These are phyloP conservation scores for Hypoxylon sp. DNA, from an alignment of 2,329 filamentous ascomycete genomes.

Conservation along the genomic window DNA sequence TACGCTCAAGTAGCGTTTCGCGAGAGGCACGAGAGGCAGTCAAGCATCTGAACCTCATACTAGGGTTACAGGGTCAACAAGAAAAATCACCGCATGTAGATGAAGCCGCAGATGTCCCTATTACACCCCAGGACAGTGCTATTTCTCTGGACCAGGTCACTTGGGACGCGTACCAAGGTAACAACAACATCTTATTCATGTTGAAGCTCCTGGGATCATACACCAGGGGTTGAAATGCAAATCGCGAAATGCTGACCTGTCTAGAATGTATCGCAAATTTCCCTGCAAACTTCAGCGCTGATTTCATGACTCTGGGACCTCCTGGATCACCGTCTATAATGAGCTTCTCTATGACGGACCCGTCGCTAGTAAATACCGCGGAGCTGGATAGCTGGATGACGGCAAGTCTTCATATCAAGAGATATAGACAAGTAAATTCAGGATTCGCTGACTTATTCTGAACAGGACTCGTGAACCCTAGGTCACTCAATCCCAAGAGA, in stretches of 20 bases:
- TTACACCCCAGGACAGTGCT: not conserved
- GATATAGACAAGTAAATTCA: not conserved
- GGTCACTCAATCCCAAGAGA: not conserved
- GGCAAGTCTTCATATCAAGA: not conserved
- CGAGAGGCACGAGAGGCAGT: conserved; percentile 6
- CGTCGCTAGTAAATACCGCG: not conserved
- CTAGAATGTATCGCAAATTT: not conserved
- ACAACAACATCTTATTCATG: not conserved
- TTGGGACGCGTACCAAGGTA: conserved; percentile 2
- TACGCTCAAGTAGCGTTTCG: conserved; percentile 2
- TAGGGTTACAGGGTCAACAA: not conserved
- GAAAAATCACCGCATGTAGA: not conserved
- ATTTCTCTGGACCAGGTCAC: not conserved
- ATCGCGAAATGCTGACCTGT: not conserved
- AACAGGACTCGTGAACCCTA: not conserved
- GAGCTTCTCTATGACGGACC: not conserved
- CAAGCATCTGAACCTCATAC: not conserved
- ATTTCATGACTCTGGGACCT: not conserved
- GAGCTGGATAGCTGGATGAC: not conserved
- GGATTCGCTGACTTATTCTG: not conserved
- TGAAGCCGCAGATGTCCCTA: not conserved
- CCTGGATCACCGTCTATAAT: not conserved
- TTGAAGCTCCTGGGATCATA: not conserved
- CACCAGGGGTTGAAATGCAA: not conserved
- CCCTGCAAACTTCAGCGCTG: not conserved